Evolutionary conservation across 306 rosid species (phyloP).

Genomic region (Sphenostylis stenocarpa): DNA sequence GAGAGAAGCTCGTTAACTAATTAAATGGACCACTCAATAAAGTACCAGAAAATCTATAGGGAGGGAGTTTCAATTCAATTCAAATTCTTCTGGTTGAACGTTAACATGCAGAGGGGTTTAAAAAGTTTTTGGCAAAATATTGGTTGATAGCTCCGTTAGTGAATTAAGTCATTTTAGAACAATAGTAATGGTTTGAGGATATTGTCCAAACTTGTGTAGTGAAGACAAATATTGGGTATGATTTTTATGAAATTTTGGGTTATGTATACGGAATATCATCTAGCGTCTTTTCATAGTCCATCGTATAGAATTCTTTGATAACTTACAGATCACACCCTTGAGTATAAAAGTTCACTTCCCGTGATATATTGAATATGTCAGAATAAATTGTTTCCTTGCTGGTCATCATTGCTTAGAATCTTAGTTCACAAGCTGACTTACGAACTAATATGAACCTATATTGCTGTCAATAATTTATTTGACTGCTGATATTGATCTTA

Average conservation of each 20-base stretch:
- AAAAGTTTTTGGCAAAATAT: neutral
- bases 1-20: neutral
- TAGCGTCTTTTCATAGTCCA: neutral
- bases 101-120: neutral
- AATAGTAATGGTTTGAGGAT: neutral
- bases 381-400: neutral
- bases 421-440: neutral
- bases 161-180: slow-evolving; percentile 5
- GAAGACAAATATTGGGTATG: neutral
- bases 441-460: neutral
- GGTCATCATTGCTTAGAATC: neutral
- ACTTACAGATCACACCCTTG: neutral
- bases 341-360: neutral
- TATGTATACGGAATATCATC: neutral
- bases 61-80: neutral
- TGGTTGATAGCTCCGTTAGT: neutral
- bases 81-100: neutral
- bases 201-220: neutral
- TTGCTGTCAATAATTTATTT: neutral
- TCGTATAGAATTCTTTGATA: slow-evolving; percentile 1
- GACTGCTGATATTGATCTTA: neutral
- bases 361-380: neutral
- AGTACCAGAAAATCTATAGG: neutral
- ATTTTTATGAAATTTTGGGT: slow-evolving; percentile 8
- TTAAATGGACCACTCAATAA: neutral